A percentile compares a stretch with the other conserved stretches of the same genome.
Evolutionary conservation across 768 basidiomycete species (phyloP).

Genomic region (Lactifluus volemus): DNA sequence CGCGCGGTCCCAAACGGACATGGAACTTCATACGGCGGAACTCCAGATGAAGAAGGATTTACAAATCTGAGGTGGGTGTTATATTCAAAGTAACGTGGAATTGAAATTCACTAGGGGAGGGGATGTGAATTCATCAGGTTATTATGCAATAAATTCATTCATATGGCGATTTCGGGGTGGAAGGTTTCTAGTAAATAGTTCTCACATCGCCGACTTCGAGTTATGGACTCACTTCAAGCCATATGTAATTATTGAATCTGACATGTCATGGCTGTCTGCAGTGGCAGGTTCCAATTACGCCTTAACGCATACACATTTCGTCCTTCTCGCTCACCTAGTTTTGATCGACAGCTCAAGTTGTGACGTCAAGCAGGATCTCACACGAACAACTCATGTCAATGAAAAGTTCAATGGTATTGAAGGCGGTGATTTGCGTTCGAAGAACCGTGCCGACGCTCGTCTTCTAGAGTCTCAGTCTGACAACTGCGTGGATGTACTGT

Average conservation of each 20-base stretch:
- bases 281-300: constrained; percentile 1
- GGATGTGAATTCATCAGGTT: background rate
- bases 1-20: constrained; percentile 5
- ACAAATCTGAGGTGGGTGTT: constrained; percentile 13
- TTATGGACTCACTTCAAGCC: background rate
- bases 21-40: constrained; percentile 7
- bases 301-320: background rate
- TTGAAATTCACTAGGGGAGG: background rate
- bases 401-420: background rate
- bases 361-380: background rate
- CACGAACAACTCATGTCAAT: background rate
- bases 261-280: background rate
- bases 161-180: background rate
- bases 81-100: background rate
- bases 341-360: background rate
- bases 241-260: constrained; percentile 5
- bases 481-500: no score
- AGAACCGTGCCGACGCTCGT: no score
- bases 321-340: background rate
- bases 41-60: constrained; percentile 15
- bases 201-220: no score
- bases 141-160: background rate
- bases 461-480: no score
- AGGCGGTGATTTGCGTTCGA: background rate
- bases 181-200: background rate